These are phyloP conservation scores for Pseudozyma flocculosa DNA, from an alignment of 1,284 basidiomycete genomes.

Conservation along the genomic window DNA sequence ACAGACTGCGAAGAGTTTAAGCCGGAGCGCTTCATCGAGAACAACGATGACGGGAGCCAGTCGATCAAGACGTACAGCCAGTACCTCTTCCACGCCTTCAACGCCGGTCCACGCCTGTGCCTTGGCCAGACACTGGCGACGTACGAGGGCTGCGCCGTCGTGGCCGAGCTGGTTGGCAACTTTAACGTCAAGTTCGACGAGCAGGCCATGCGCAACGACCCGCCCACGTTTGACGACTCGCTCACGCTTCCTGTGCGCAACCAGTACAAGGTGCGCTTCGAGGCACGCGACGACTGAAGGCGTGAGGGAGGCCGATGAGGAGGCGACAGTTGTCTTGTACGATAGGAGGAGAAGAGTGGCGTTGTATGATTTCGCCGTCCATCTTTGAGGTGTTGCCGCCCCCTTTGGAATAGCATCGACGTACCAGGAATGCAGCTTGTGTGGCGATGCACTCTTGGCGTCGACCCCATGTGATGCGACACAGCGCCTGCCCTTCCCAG, in stretches of 20 bases:
- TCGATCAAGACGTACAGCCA: constrained; percentile 60
- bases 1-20: constrained; percentile 53
- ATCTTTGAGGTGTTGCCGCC: too few relatives aligned
- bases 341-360: too few relatives aligned
- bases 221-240: constrained; percentile 34
- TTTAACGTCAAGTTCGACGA: constrained; percentile 25
- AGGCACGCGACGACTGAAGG: constrained; percentile 21
- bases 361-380: too few relatives aligned
- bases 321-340: too few relatives aligned
- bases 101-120: constrained; percentile 53
- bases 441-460: too few relatives aligned
- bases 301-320: too few relatives aligned
- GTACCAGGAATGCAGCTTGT: too few relatives aligned
- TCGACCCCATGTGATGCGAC: too few relatives aligned
- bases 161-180: constrained; percentile 29
- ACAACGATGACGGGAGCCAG: constrained; percentile 50
- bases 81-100: constrained; percentile 58
- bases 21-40: constrained; percentile 51
- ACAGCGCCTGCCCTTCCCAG: too few relatives aligned
- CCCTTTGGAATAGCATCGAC: too few relatives aligned
- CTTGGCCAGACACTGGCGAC: constrained; percentile 46
- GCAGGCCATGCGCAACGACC: constrained; percentile 19
- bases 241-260: constrained; percentile 36
- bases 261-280: constrained; percentile 24
- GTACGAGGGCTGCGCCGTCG: constrained; percentile 34